Evolutionary conservation across 495 filamentous ascomycete genomes (phyloP), one percentile per base, ranked within the genome.

Genomic region (Penicillium robsamsonii): DNA sequence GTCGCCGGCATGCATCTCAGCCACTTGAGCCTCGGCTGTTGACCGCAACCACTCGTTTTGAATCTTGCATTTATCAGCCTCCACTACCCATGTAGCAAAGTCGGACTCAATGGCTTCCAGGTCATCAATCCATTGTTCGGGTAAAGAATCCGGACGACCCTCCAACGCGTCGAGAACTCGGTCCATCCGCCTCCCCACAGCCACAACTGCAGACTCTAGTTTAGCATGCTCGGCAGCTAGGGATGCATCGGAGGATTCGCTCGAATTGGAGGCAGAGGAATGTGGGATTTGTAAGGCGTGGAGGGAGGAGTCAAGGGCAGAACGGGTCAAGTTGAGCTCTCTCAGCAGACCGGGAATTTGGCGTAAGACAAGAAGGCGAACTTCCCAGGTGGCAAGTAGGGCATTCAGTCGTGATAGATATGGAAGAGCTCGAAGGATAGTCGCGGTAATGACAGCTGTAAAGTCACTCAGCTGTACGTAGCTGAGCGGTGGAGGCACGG

Each of bases 361-460:
- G 41, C 83, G 79, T 15, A 96, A 76, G 22, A 96, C 85, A 5
- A 82, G 64, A 12, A 97, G 70, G 22, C 94, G 87, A 22, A 87
- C 81, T 18, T 75, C 82, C 94, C 94, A 98, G 10, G 80, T 79
- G 43, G 81, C 81, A 45, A 97, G 75, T 1, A 92, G 69, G 13
- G 79, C 78, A 29, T 80, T 84, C 38, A 98, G 71, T 30, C 81
- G 82, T 30, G 87, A 87, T n/a, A 96, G 70, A 42, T 87, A 84
- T 2, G 95, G 94, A 24, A 98, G 78, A 10, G 92, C 84, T 57
- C 92, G 89, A 15, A 98, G 66, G 5, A 92, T 88, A 17, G 90
- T 96, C 22, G 90, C 88, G 24, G 94, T 97, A 41, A 97, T 81
- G 35, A 97, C 77, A 27, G 93, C 86, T 3, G 92, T 92, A 66